phyloP scores from a whole-genome alignment of 106 monocot species.

The Platanthera zijinensis region DNA sequence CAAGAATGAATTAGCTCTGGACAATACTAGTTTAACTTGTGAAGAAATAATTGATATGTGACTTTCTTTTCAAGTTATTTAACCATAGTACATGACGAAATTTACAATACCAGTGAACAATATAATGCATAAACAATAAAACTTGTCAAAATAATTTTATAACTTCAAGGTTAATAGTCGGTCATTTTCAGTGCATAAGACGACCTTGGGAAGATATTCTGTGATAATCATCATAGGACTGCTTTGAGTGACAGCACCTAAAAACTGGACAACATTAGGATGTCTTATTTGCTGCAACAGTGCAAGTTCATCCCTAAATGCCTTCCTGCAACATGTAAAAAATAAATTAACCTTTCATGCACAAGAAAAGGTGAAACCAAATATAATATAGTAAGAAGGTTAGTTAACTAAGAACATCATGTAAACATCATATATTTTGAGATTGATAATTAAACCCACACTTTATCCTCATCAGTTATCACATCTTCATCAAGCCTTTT shows the following conservation, averaged over 20 bases:
- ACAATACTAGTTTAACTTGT: neutral
- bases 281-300: slow-evolving; percentile 86
- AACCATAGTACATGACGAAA: neutral
- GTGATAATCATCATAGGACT: slow-evolving; percentile 99
- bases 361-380: neutral
- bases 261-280: slow-evolving; percentile 98
- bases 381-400: neutral
- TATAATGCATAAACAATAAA: neutral
- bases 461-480: slow-evolving; percentile 71
- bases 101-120: neutral
- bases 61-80: neutral
- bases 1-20: neutral
- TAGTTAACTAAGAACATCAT: neutral
- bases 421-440: slow-evolving; percentile 7
- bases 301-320: slow-evolving; percentile 93
- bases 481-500: slow-evolving; percentile 73
- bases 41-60: neutral
- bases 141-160: neutral
- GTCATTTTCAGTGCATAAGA: neutral
- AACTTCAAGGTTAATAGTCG: neutral
- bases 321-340: slow-evolving; percentile 39
- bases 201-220: slow-evolving; percentile 88
- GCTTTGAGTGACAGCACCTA: slow-evolving; percentile 96
- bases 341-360: slow-evolving; percentile 1
- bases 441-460: slow-evolving; percentile 59